These are phyloP conservation scores for Eutrema salsugineum DNA, from an alignment of 441 rosid genomes.

Conservation along the genomic window DNA sequence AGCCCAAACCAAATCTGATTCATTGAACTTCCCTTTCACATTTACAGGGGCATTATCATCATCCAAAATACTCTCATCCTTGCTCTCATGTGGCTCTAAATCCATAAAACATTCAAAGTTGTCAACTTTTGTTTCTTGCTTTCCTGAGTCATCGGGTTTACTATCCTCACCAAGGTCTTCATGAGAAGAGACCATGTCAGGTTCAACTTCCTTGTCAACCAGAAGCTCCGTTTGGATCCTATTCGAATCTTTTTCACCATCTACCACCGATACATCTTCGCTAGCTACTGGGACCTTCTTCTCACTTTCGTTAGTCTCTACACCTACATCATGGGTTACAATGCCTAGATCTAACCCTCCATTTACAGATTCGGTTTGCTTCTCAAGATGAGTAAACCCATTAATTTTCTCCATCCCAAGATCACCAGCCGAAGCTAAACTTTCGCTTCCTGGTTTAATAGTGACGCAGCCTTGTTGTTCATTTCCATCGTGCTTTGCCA, in stretches of 20 bases:
- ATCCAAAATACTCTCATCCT: constrained; percentile 6
- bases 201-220: constrained; percentile 8
- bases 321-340: constrained; percentile 21
- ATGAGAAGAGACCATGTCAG: constrained; percentile 16
- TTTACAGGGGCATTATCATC: constrained; percentile 9
- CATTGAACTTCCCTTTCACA: constrained; percentile 30
- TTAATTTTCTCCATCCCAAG: neutral
- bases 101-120: constrained; percentile 31
- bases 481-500: constrained; percentile 18
- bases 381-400: constrained; percentile 9
- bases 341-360: constrained; percentile 30
- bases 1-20: constrained; percentile 78
- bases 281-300: constrained; percentile 21
- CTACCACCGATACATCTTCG: constrained; percentile 4
- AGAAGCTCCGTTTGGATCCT: neutral
- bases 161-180: constrained; percentile 5
- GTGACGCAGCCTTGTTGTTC: neutral
- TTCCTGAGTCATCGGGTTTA: constrained; percentile 2
- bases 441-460: constrained; percentile 7
- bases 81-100: constrained; percentile 24
- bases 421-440: constrained; percentile 16
- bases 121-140: constrained; percentile 29
- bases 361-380: constrained; percentile 28
- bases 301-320: constrained; percentile 6
- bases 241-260: constrained; percentile 21